Conservation (phyloP, 352 stramenopile species). For the Halophytophthora batemanensis region DNA sequence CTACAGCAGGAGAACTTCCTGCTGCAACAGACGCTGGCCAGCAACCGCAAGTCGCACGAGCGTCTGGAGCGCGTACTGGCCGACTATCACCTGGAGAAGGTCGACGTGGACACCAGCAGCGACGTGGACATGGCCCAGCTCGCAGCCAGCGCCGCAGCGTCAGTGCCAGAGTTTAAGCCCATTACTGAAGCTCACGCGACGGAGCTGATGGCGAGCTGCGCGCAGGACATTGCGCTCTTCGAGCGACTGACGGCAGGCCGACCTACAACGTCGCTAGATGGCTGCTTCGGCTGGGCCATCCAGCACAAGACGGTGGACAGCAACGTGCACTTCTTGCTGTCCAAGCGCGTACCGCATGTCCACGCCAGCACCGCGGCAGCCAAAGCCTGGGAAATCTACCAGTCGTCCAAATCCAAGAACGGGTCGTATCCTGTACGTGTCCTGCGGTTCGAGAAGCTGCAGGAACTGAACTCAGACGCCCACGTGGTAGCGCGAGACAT, state of each 20-base stretch:
- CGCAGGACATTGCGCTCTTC: constrained; percentile 20
- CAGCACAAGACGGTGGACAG: constrained; percentile 18
- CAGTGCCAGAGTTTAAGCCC: background rate
- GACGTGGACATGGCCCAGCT: constrained; percentile 9
- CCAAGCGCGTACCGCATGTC: constrained; percentile 31
- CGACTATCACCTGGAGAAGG: constrained; percentile 41
- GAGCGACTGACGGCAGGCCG: constrained; percentile 7
- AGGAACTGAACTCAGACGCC: constrained; percentile 38
- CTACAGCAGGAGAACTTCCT: constrained; percentile 38
- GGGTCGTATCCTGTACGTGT: constrained; percentile 28
- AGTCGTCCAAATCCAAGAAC: constrained; percentile 27
- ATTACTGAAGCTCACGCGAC: constrained; percentile 30
- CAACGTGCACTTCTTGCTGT: constrained; percentile 32
- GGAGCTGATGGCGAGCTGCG: constrained; percentile 29
- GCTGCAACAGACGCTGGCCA: constrained; percentile 34
- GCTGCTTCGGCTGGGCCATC: constrained; percentile 39
- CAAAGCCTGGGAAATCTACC: constrained; percentile 31
- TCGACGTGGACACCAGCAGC: constrained; percentile 3
- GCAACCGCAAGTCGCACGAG: constrained; percentile 33
- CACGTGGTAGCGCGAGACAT: constrained; percentile 38
- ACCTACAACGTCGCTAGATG: constrained; percentile 10
- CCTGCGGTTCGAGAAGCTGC: constrained; percentile 38
- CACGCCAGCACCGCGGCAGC: constrained; percentile 22
- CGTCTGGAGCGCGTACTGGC: constrained; percentile 39
- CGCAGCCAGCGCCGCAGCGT: constrained; percentile 3